phyloP scores from a whole-genome alignment of 371 early-diverging fungal genomes.

The Mortierella sp. region DNA sequence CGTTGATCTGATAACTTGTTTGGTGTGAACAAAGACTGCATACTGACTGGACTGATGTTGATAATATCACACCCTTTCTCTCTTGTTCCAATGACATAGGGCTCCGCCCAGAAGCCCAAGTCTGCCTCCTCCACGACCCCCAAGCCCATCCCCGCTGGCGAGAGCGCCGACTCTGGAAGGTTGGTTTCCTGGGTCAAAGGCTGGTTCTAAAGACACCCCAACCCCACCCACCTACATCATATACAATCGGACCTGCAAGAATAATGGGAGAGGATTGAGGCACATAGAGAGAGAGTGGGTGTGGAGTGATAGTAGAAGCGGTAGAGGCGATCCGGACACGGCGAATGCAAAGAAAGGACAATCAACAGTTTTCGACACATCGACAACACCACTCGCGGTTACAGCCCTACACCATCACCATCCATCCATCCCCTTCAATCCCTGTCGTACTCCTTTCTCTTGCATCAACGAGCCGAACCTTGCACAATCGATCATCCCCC shows the following conservation, averaged over 20 bases:
- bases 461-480: not conserved
- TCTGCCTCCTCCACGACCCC: conserved; percentile 28
- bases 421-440: not conserved
- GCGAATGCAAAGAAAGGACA: not conserved
- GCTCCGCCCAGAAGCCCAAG: conserved; percentile 38
- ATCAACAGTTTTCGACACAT: not conserved
- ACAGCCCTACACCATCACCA: not conserved
- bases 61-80: not conserved
- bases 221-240: not conserved
- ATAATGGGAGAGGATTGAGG: not conserved
- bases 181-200: conserved; percentile 59
- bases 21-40: not conserved
- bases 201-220: conserved; percentile 33
- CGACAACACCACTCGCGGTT: not conserved
- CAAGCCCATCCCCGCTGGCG: conserved; percentile 38
- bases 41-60: not conserved
- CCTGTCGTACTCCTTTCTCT: not conserved
- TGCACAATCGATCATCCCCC: not conserved
- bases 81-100: conserved; percentile 19
- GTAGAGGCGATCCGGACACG: not conserved
- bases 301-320: not conserved
- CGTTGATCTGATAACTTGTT: conserved; percentile 5
- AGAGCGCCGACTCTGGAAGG: conserved; percentile 52
- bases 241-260: conserved; percentile 3
- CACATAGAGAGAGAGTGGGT: not conserved